A percentile compares a stretch with the other conserved stretches of the same genome.
Evolutionary conservation across 441 rosid species (phyloP).

Genomic region (Corymbia citriodora): DNA sequence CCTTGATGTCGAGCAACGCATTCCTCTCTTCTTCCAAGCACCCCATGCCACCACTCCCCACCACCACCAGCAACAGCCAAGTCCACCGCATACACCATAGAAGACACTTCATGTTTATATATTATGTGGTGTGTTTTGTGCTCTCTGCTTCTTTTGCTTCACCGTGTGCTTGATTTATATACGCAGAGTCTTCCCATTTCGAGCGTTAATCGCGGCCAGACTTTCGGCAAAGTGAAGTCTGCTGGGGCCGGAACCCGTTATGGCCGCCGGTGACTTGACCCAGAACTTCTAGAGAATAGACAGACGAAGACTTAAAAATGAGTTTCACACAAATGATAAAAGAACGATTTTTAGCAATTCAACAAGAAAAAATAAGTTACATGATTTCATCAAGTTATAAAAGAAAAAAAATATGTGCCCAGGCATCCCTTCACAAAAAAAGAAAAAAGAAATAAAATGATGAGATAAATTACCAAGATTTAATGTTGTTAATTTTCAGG

Average conservation of each 20-base stretch:
- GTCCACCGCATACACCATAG: neutral
- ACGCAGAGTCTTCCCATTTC: neutral
- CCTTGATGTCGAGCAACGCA: neutral
- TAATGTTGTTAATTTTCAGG: too few relatives aligned
- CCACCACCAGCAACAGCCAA: neutral
- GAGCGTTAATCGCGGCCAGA: neutral
- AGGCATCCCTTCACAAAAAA: too few relatives aligned
- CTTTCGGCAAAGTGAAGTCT: too few relatives aligned
- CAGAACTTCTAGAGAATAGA: neutral
- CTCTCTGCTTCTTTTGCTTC: neutral
- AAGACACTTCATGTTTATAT: neutral
- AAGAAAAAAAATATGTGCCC: too few relatives aligned
- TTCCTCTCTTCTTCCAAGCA: neutral
- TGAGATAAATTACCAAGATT: too few relatives aligned
- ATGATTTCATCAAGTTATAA: neutral
- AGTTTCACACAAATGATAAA: neutral
- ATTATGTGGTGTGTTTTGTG: neutral
- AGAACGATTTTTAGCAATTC: neutral
- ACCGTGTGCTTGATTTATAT: neutral
- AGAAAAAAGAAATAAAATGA: too few relatives aligned
- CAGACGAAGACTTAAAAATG: neutral
- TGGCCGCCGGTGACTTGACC: neutral
- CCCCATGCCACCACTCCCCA: neutral
- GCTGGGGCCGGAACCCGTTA: neutral
- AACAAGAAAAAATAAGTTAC: neutral